Base-by-base conservation (phyloP, 257 asterid genomes). In the Nicotiana benthamiana region DNA sequence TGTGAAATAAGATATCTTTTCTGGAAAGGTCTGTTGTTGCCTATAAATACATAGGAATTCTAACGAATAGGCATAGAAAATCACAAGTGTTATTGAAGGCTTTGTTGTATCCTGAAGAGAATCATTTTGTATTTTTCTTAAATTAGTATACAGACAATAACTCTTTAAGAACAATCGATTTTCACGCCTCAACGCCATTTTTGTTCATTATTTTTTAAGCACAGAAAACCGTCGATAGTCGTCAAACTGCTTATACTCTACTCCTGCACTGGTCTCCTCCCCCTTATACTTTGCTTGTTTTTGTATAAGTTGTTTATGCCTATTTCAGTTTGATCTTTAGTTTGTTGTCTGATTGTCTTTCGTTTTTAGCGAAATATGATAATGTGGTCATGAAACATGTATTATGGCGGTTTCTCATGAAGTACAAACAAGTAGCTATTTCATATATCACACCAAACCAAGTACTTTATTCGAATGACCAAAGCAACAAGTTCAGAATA, bases 241-340 rank as follows among this genome's bases (percentile, higher is more conserved):
- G 93, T 92, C 92, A 96, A 96, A 91, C 90, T 94, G 64, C 79
- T 92, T 80, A 92, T 96, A 79, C 98, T 96, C 87, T 96, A 96
- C 93, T 81, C 92, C 66, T 96, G 99, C 81, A 98, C 99, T 15
- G 95, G 98, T 60, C 85, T 94, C 82, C 92, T 96, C 88, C 97
- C 94, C 80, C 89, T 96, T 34, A 94, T 96, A 83, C 93, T 92
- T 70, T 88, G 94, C 91, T 82, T 96, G 82, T 97, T 96, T 82
- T 81, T 82, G 26, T 57, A 98, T 96, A 89, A 86, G 98, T 91
- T 74, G 76, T 84, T 64, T 43, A 74, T 67, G 74, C 87, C 81
- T 70, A 59, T 11, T 67, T 78, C 20, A 78, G 77, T 28, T 75
- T 66, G 57, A 52, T 82, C n/a, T 51, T n/a, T 22, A 10, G 43